Evolutionary conservation across 352 stramenopile species (phyloP).

Genomic region (Phytopythium sindhum): DNA sequence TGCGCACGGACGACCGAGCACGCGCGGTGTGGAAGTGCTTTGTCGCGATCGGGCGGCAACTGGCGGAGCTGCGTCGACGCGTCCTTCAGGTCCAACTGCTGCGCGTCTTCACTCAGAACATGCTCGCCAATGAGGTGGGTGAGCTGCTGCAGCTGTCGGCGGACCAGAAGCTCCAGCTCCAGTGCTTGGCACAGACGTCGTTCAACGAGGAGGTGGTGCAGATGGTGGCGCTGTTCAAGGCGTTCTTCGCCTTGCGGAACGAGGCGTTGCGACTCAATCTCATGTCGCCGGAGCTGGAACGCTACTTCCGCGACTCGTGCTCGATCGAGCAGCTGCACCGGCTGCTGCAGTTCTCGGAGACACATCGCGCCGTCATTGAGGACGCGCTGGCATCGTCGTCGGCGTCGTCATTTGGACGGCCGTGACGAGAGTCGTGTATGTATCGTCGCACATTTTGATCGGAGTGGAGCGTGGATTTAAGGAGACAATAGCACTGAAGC

Average conservation of each 20-base stretch:
- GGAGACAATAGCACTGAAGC: not conserved
- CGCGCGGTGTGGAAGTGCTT: constrained; percentile 63
- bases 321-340: constrained; percentile 71
- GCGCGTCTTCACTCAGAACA: constrained; percentile 38
- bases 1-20: constrained; percentile 43
- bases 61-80: constrained; percentile 47
- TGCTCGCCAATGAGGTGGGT: constrained; percentile 38
- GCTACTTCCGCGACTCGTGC: constrained; percentile 60
- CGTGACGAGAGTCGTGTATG: not conserved
- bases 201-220: constrained; percentile 58
- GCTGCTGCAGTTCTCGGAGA: constrained; percentile 78
- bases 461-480: not conserved
- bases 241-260: constrained; percentile 67
- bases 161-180: constrained; percentile 61
- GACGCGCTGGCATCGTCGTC: constrained; percentile 17
- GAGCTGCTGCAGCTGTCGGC: constrained; percentile 40
- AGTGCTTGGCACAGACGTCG: constrained; percentile 57
- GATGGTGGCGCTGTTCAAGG: constrained; percentile 76
- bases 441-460: not conserved
- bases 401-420: not conserved
- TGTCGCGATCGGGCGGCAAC: constrained; percentile 45
- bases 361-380: constrained; percentile 53
- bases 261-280: constrained; percentile 64
- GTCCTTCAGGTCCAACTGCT: constrained; percentile 69
- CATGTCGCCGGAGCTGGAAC: constrained; percentile 66